A percentile compares a stretch with the other conserved stretches of the same genome.
Conservation (phyloP, 345 rosid species). For the Melastoma malabathricum region DNA sequence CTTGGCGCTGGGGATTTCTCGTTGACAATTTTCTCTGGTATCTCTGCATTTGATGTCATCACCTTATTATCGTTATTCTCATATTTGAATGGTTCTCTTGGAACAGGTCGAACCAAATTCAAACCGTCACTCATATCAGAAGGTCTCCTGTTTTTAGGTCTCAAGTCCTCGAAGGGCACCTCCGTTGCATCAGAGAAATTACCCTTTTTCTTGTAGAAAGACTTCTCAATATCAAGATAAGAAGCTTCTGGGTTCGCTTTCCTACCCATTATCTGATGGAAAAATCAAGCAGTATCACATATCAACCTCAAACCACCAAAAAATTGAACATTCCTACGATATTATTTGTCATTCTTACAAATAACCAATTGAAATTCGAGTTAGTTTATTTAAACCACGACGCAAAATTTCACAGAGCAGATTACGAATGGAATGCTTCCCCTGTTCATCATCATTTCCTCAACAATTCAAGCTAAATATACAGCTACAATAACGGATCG, state of each 20-base stretch:
- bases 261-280: conserved; percentile 55
- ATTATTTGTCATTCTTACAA: background rate
- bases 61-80: conserved; percentile 26
- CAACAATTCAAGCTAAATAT: no score
- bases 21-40: conserved; percentile 24
- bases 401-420: no score
- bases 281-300: conserved; percentile 8
- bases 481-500: no score
- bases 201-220: conserved; percentile 72
- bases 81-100: conserved; percentile 49
- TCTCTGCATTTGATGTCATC: conserved; percentile 17
- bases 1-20: conserved; percentile 10
- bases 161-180: conserved; percentile 47
- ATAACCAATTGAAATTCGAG: no score
- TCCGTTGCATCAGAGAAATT: conserved; percentile 35
- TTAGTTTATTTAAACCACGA: no score
- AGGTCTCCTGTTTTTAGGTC: conserved; percentile 24
- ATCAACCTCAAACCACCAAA: background rate
- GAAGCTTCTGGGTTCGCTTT: conserved; percentile 73
- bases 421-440: no score
- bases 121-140: conserved; percentile 31
- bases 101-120: conserved; percentile 66
- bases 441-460: no score
- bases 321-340: background rate
- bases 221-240: conserved; percentile 57